Evolutionary conservation across 345 rosid genomes (phyloP).

Genomic region (Jatropha curcas): DNA sequence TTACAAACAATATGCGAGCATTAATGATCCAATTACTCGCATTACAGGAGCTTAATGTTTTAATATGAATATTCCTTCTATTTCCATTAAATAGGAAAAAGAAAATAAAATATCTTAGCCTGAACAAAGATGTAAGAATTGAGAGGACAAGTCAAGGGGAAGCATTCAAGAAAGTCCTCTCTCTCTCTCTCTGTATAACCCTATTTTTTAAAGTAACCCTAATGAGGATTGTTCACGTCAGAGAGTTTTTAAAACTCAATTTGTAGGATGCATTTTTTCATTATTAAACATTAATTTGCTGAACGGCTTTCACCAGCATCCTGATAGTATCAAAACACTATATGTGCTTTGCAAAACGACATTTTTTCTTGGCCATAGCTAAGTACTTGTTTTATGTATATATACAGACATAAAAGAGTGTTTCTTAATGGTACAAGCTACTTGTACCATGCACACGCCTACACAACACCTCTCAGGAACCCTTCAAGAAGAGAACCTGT

Average conservation of each 20-base stretch:
- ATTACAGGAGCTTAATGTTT: too few relatives aligned
- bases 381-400: background rate
- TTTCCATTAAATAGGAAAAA: too few relatives aligned
- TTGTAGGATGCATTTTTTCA: background rate
- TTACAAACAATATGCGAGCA: too few relatives aligned
- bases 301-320: too few relatives aligned
- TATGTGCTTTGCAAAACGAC: background rate
- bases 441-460: background rate
- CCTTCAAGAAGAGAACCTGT: background rate
- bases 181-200: background rate
- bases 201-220: too few relatives aligned
- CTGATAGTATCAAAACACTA: background rate
- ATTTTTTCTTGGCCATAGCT: background rate
- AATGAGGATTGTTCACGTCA: too few relatives aligned
- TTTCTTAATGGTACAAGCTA: background rate
- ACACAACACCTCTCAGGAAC: background rate
- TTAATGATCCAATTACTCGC: too few relatives aligned
- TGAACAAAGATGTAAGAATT: background rate
- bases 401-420: background rate
- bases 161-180: background rate
- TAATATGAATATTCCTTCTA: too few relatives aligned
- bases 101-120: too few relatives aligned
- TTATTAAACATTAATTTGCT: too few relatives aligned
- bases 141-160: conserved; percentile 8
- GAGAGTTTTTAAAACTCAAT: background rate